Conservation (phyloP, 306 rosid species). For the Quercus cerris region DNA sequence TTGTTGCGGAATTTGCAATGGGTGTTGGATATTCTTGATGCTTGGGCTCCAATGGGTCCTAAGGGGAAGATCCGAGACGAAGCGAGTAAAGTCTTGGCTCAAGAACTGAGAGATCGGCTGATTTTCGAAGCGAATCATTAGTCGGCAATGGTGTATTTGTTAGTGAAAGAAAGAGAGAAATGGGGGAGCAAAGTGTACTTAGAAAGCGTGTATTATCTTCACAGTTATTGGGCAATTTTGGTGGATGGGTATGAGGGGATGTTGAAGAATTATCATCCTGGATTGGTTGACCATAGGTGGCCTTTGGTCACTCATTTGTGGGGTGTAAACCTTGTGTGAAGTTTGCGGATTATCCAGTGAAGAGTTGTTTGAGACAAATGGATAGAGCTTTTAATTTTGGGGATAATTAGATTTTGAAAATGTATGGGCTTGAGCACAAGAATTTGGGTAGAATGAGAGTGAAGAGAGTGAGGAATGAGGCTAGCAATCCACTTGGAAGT, state of each 20-base stretch:
- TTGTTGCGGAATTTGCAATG: conserved; percentile 70
- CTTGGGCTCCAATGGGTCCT: conserved; percentile 96
- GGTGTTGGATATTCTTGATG: conserved; percentile 77
- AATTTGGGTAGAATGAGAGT: conserved; percentile 58
- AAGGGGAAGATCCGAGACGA: conserved; percentile 75
- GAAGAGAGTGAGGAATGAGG: conserved; percentile 68
- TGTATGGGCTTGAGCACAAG: conserved; percentile 71
- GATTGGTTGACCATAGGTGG: conserved; percentile 85
- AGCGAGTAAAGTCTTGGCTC: conserved; percentile 67
- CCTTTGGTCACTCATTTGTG: conserved; percentile 88
- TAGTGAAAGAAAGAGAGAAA: conserved; percentile 44
- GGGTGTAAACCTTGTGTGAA: conserved; percentile 95
- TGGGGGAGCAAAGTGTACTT: conserved; percentile 76
- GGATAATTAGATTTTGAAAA: conserved; percentile 79
- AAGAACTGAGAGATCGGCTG: conserved; percentile 58
- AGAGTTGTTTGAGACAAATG: conserved; percentile 83
- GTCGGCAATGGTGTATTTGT: background rate
- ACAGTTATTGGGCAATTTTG: conserved; percentile 88
- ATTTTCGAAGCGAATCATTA: conserved; percentile 84
- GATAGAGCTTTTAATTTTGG: conserved; percentile 84
- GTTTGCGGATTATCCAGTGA: conserved; percentile 81
- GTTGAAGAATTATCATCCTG: conserved; percentile 72
- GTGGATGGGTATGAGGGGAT: conserved; percentile 81
- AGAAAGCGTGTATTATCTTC: conserved; percentile 64
- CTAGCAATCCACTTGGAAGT: conserved; percentile 55